Conservation (phyloP, 2,329 filamentous ascomycete genomes). For the Simplicillium sp. region DNA sequence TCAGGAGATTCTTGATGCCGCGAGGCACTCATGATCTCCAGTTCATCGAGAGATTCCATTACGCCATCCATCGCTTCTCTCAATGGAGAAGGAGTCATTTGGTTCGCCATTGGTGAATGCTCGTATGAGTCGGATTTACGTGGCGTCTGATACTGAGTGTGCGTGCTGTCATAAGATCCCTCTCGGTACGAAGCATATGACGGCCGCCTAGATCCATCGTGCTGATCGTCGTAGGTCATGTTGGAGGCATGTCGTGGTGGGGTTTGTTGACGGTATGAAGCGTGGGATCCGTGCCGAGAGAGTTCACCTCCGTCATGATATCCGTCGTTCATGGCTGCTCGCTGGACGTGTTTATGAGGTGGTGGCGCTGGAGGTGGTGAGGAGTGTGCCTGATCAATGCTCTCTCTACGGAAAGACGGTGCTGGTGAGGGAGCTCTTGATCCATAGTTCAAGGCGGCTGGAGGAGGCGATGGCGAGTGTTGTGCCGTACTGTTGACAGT, state of each 20-base stretch:
- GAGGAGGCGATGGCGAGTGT: slow-evolving; percentile 11
- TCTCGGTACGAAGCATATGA: slow-evolving; percentile 32
- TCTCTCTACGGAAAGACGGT: slow-evolving; percentile 17
- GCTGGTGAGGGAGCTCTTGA: slow-evolving; percentile 20
- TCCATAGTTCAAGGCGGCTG: slow-evolving; percentile 13
- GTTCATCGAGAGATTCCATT: slow-evolving; percentile 86
- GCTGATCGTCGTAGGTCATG: slow-evolving; percentile 3
- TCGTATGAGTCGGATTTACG: slow-evolving; percentile 54
- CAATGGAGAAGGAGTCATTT: slow-evolving; percentile 80
- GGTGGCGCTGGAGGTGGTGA: slow-evolving; percentile 26
- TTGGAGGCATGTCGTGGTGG: slow-evolving; percentile 7
- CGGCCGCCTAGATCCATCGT: slow-evolving; percentile 23
- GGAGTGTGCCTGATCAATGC: slow-evolving; percentile 10
- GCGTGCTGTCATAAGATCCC: slow-evolving; percentile 12
- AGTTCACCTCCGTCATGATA: slow-evolving; percentile 13
- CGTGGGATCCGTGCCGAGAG: slow-evolving; percentile 24
- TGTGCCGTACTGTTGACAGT: slow-evolving; percentile 2
- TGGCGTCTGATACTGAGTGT: slow-evolving; percentile 36
- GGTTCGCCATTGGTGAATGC: slow-evolving; percentile 56
- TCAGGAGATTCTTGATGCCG: slow-evolving; percentile 46
- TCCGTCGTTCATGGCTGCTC: slow-evolving; percentile 15
- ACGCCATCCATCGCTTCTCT: slow-evolving; percentile 97
- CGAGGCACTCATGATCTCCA: slow-evolving; percentile 45
- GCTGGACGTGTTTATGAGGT: slow-evolving; percentile 10
- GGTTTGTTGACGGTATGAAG: slow-evolving; percentile 18